These are phyloP conservation scores for Diaporthe helianthi DNA, from an alignment of 2,329 filamentous ascomycete species.

Conservation along the genomic window DNA sequence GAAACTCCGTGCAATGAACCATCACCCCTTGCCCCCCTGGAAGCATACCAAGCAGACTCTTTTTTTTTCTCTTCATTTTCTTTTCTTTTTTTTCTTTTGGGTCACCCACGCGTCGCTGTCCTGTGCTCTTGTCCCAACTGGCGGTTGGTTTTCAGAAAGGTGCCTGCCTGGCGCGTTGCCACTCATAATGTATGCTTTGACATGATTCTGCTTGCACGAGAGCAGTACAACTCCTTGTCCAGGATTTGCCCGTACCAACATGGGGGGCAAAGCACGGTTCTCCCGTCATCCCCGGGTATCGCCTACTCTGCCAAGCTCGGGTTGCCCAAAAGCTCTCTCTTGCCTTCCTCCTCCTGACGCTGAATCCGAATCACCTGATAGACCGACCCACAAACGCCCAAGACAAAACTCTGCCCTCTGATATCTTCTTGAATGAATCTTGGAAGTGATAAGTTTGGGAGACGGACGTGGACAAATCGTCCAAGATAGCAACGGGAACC, in stretches of 20 bases:
- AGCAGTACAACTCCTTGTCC: background rate
- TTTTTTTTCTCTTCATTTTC: no score
- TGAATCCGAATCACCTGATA: background rate
- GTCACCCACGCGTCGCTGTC: background rate
- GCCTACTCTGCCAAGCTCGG: background rate
- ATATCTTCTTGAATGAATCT: background rate
- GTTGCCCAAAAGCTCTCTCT: background rate
- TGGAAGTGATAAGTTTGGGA: background rate
- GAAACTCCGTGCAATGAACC: slow-evolving; percentile 18
- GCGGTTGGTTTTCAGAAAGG: background rate
- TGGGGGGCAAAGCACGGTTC: background rate
- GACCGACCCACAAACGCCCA: background rate
- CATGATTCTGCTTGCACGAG: background rate
- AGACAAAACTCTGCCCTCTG: background rate
- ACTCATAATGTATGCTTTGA: background rate
- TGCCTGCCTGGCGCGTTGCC: background rate
- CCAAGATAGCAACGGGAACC: background rate
- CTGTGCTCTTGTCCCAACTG: background rate
- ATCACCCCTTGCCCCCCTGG: background rate
- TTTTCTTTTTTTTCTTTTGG: no score
- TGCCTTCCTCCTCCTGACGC: slow-evolving; percentile 5
- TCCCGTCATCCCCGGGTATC: background rate
- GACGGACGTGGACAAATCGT: background rate
- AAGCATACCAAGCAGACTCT: background rate
- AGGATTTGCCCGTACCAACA: background rate